Conservation (phyloP, 2,329 filamentous ascomycete species). For the Hypoxylon sp. region DNA sequence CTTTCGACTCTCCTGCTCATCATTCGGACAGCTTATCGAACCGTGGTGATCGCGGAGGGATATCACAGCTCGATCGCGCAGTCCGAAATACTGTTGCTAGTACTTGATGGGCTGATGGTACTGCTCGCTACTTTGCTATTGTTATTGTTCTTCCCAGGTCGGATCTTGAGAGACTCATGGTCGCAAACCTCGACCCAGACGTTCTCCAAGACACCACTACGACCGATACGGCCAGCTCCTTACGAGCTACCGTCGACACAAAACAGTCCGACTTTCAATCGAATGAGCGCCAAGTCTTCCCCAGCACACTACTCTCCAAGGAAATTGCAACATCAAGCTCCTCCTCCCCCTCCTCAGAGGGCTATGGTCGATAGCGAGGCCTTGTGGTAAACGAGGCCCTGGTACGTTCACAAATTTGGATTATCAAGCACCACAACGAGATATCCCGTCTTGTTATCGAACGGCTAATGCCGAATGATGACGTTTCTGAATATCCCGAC, state of each 20-base stretch:
- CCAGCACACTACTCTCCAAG: constrained; percentile 31
- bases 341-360: constrained; percentile 32
- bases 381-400: constrained; percentile 48
- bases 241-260: constrained; percentile 39
- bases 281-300: constrained; percentile 38
- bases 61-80: constrained; percentile 45
- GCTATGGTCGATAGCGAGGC: constrained; percentile 51
- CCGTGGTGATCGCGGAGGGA: constrained; percentile 46
- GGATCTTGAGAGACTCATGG: constrained; percentile 45
- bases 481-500: background rate
- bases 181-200: constrained; percentile 29
- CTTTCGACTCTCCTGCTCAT: constrained; percentile 43
- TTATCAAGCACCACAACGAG: no score
- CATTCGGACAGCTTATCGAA: constrained; percentile 49
- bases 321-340: constrained; percentile 21
- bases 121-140: constrained; percentile 44
- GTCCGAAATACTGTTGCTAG: constrained; percentile 46
- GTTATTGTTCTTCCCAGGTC: constrained; percentile 48
- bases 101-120: constrained; percentile 50
- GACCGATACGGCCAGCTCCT: constrained; percentile 36
- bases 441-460: background rate
- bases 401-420: no score
- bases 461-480: no score
- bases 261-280: constrained; percentile 40
- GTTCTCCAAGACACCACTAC: constrained; percentile 38